Evolutionary conservation across 1,284 basidiomycete species (phyloP), one percentile per base, ranked within the genome.

Genomic region (Mycosarcoma maydis): DNA sequence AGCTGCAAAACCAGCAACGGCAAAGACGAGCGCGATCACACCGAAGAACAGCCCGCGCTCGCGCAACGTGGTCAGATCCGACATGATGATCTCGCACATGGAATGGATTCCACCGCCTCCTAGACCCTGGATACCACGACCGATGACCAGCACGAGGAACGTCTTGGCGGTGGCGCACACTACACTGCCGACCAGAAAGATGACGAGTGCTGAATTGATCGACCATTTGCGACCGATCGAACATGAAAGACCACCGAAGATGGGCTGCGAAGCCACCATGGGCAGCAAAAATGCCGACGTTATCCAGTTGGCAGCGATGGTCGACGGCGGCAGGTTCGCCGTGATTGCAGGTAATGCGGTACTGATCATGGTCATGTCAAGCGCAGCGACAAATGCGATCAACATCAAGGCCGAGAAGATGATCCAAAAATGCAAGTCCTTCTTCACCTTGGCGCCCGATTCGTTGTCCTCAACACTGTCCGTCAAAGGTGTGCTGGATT

Each of bases 81-180:
- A 78, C 2, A 84, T 50, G 39, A 85, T 73, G 53, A 85, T 84
- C 20, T 83, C 83, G 10, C 82, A 76, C n/a, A 85, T 65, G 10
- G 83, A 82, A 17, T 85, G 70, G 33, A 85, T 76, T 6, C 84
- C 84, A 14, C 85, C 84, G 20, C 80, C 84, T 10, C 85, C 85
- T 11, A 84, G 72, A 9, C 84, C 85, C 47, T 82, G 81, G 6
- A 85, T 43, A 16, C 65, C 73, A n/a, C 75, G 62, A 14, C 70
- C 75, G 43, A 65, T 48, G 50, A 64, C 55, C 6, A 76, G 52
- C 3, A 58, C 37, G 27, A 70, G 39, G 34, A 75, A 62, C 36
- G 41, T 54, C 17, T 59, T 49, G 9, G 72, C 54, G 6, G 64
- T 41, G 5, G 58, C 73, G 39, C 70, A 66, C 22, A 71, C 20